Evolutionary conservation across 257 asterid genomes (phyloP).

Genomic region (Mitragyna speciosa): DNA sequence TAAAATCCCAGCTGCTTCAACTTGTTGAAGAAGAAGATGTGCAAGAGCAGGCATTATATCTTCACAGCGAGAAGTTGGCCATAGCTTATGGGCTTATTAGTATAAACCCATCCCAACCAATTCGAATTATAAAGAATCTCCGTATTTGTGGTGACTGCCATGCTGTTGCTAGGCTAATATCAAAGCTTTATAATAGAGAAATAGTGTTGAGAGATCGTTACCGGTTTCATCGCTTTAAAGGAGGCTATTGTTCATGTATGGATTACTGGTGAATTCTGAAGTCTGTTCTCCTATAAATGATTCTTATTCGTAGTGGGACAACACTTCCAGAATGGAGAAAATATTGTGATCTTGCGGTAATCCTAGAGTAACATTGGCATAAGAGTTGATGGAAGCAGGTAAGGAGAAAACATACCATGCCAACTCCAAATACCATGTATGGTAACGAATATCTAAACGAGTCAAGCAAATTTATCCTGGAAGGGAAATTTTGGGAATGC

Average conservation of each 20-base stretch:
- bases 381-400: too few species aligned
- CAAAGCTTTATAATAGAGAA: conserved; percentile 61
- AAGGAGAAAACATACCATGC: too few species aligned
- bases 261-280: conserved; percentile 60
- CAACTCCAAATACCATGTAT: too few species aligned
- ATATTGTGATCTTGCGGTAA: not conserved
- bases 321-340: not conserved
- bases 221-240: conserved; percentile 75
- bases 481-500: too few species aligned
- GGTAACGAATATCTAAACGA: too few species aligned
- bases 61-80: conserved; percentile 76
- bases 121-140: conserved; percentile 68
- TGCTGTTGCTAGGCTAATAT: conserved; percentile 57
- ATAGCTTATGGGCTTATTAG: conserved; percentile 67
- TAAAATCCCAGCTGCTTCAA: conserved; percentile 61
- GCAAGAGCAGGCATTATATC: conserved; percentile 65
- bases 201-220: conserved; percentile 70
- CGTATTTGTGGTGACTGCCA: conserved; percentile 82
- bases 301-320: too few species aligned
- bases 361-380: not conserved
- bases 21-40: conserved; percentile 65
- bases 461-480: too few species aligned
- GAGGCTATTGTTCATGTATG: conserved; percentile 63
- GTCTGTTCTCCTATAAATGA: not conserved
- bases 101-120: conserved; percentile 44